These are phyloP conservation scores for Verticillium zaregamsianum DNA, from an alignment of 2,329 filamentous ascomycete genomes.

Conservation along the genomic window DNA sequence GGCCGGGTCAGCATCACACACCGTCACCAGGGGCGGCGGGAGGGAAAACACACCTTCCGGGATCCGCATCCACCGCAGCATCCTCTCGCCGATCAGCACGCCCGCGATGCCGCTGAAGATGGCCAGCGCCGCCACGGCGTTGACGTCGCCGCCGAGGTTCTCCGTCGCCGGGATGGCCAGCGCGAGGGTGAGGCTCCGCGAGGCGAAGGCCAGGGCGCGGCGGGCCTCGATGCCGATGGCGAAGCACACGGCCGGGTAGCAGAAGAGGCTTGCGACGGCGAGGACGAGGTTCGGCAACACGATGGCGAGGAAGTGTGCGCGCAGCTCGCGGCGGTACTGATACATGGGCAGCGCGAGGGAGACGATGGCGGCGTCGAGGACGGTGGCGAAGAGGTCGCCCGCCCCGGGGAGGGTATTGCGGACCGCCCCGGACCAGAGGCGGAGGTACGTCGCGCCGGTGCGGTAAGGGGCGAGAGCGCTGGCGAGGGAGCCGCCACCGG, in stretches of 20 bases:
- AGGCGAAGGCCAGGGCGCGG: constrained; percentile 51
- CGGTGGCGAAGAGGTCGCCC: constrained; percentile 50
- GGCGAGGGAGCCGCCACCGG: constrained; percentile 34
- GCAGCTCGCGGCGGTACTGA: constrained; percentile 53
- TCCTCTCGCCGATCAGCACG: constrained; percentile 46
- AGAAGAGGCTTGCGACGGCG: constrained; percentile 49
- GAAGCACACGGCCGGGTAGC: constrained; percentile 51
- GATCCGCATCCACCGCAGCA: constrained; percentile 45
- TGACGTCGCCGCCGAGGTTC: constrained; percentile 53
- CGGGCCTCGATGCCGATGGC: constrained; percentile 49
- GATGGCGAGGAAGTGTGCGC: constrained; percentile 48
- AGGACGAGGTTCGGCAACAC: constrained; percentile 48
- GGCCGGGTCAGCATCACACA: background rate
- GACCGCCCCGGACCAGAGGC: constrained; percentile 39
- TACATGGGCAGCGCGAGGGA: constrained; percentile 58
- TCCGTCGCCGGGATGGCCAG: constrained; percentile 52
- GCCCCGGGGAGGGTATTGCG: constrained; percentile 41
- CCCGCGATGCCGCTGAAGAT: constrained; percentile 58
- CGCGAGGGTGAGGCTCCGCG: constrained; percentile 54
- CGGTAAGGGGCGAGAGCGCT: constrained; percentile 42
- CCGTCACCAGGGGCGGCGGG: background rate
- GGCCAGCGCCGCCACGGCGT: constrained; percentile 51
- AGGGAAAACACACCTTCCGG: constrained; percentile 41
- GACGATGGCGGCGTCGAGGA: constrained; percentile 55
- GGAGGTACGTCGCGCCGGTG: constrained; percentile 47